Evolutionary conservation across 2,329 filamentous ascomycete species (phyloP).

Genomic region (Fusarium drepaniforme): DNA sequence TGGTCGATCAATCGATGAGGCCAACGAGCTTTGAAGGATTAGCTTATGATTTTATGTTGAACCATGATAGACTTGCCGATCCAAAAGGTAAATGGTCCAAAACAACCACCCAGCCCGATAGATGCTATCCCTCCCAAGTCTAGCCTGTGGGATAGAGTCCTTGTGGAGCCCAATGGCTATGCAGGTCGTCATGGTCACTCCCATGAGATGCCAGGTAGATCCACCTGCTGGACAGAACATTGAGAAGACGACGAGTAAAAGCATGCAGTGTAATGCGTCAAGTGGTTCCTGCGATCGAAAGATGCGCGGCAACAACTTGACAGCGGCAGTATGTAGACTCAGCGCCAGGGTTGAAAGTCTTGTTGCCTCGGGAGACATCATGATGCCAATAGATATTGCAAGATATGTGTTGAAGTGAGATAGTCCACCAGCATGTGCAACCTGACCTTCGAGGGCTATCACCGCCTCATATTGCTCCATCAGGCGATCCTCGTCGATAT

Average conservation of each 20-base stretch:
- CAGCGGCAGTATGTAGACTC: conserved; percentile 2
- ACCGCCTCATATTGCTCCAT: conserved; percentile 15
- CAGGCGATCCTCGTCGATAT: background rate
- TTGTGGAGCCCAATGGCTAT: conserved; percentile 20
- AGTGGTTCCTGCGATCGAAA: conserved; percentile 11
- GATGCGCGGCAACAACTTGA: conserved; percentile 3
- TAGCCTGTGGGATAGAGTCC: background rate
- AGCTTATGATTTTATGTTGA: background rate
- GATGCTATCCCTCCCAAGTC: background rate
- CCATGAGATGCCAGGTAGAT: conserved; percentile 19
- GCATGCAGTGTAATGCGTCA: conserved; percentile 17
- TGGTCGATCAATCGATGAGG: conserved; percentile 2
- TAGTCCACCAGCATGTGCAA: background rate
- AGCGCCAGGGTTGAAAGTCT: background rate
- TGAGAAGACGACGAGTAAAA: conserved; percentile 5
- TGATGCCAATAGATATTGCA: conserved; percentile 12
- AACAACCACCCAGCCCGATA: conserved; percentile 21
- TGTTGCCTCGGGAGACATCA: conserved; percentile 10
- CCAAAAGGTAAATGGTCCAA: conserved; percentile 23
- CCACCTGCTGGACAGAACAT: conserved; percentile 18
- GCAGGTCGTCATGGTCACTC: conserved; percentile 19
- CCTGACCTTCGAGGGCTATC: background rate
- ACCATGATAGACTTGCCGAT: conserved; percentile 1
- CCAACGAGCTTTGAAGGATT: background rate
- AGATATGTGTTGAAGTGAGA: conserved; percentile 21